Base-by-base conservation (phyloP, 257 asterid genomes). In the Forsythia viridissima region DNA sequence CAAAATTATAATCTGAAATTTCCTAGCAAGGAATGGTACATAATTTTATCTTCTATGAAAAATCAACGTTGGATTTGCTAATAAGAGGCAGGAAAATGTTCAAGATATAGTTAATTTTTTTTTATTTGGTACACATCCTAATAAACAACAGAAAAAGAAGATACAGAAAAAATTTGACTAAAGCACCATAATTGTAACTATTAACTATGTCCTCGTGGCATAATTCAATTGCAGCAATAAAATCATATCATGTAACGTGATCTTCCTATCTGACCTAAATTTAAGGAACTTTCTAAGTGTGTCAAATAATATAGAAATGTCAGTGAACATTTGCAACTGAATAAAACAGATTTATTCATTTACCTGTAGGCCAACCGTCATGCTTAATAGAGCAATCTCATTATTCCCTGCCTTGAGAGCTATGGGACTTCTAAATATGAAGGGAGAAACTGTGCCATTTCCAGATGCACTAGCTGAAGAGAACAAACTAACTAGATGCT, bases 301-400 rank as follows among this genome's bases (percentile, higher is more conserved):
- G 44, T 43, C 46, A 37, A 74, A 21, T 13, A 77, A 69, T 40
- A 39, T 34, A 24, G 57, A 55, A 72, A 74, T 37, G 38, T 39
- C 11, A 2, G 39, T 38, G 3, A 84, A 34, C 55, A 68, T 70
- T 41, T 44, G 73, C 38, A 76, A 71, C 76, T 37, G 34, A 75
- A 55, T 13, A 38, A 43, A 66, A 51, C 48, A 24, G 74, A 38
- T 24, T 51, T 40, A 34, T 55, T 4, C 48, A 75, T 81, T 79
- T 79, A 94, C 98, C 89, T 90, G 92, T 78, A 92, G 89, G 68
- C 98, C 98, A 7, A 94, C 94, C 3, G 97, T 83, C 94, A 94
- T 88, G 92, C 97, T 90, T 78, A 94, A 82, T 80, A 94, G 77
- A 74, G 97, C 94, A 85, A 94, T 91, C 70, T 91, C 98, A 73